Evolutionary conservation across 208 protist species (phyloP).

Genomic region (Leishmania martiniquensis): DNA sequence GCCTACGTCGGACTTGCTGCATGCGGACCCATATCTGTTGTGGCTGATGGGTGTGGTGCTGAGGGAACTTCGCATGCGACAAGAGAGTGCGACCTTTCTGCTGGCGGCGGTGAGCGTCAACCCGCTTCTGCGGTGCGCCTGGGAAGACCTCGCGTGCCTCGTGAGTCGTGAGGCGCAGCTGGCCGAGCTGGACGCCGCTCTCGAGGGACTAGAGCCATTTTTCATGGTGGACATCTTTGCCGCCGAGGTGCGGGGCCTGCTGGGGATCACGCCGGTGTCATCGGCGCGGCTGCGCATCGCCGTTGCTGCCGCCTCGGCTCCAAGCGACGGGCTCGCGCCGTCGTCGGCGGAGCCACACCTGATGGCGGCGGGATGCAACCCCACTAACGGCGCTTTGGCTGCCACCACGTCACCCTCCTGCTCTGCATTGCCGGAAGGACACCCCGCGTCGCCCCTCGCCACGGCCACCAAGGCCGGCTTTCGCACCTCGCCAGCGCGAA

Average conservation of each 20-base stretch:
- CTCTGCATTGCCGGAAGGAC: neutral
- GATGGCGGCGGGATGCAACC: neutral
- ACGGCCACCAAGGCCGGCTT: neutral
- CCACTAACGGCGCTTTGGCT: neutral
- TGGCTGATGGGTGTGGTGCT: conserved; percentile 88
- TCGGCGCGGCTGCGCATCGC: conserved; percentile 17
- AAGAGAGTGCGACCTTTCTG: conserved; percentile 76
- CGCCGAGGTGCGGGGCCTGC: conserved; percentile 52
- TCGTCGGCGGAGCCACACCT: conserved; percentile 1
- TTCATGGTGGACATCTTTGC: conserved; percentile 83
- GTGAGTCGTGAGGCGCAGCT: conserved; percentile 75
- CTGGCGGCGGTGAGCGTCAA: conserved; percentile 58
- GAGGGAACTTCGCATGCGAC: conserved; percentile 70
- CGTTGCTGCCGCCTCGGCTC: conserved; percentile 9
- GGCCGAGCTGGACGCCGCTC: conserved; percentile 56
- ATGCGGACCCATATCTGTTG: conserved; percentile 76
- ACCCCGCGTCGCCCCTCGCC: neutral
- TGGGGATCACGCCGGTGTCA: conserved; percentile 62
- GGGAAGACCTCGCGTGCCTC: conserved; percentile 74
- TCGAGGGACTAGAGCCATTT: conserved; percentile 35
- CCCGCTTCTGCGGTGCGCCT: conserved; percentile 83
- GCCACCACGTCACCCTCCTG: neutral
- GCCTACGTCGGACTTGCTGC: conserved; percentile 10
- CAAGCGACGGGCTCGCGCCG: neutral
- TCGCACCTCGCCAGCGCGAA: neutral